Base-by-base conservation (phyloP, 257 asterid genomes). In the Ballota nigra region DNA sequence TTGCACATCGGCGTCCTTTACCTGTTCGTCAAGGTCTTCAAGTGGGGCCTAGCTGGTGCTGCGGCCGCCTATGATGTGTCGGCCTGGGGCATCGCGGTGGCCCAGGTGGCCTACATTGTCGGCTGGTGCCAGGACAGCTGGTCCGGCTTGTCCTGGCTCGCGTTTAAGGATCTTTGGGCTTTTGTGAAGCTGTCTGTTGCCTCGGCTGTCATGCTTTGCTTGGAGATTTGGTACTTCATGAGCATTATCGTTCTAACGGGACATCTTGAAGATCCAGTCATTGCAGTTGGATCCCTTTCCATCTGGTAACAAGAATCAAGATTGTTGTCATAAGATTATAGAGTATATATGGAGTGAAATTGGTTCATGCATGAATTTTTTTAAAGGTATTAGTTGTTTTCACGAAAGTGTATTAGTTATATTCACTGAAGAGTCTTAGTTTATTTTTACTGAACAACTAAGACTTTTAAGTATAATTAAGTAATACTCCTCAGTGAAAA, bases 211-310 rank as follows among this genome's bases (percentile, higher is more conserved):
- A 89, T 95, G 99, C 91, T 92, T 81, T 95, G 97, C 78, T 79
- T 95, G 77, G 99, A 95, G 86, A 95, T 95, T 75, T 92, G 99
- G 99, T 95, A 95, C 73, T 95, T 95, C 49, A 95, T 95, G 99
- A 95, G 96, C 78, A 91, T 95, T 5, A 88, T 92, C 68, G 96
- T 95, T 67, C 90, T 95, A 24, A 95, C 97, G 0, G 99, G 97
- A 6, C 97, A 91, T 72, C 97, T 95, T 16, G 91, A 82, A 55
- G 93, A 95, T 68, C 98, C 99, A 0, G 89, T 95, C 18, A 71
- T 88, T 6, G 98, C 98, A 2, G 95, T 95, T 33, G 97, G 99
- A 61, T 92, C 98, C 63, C 98, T 95, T 75, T 95, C 99, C 59
- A 95, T 95, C 43, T 91, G 99, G 99, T 95, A 86, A 68, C 56